phyloP scores from a whole-genome alignment of 208 protist species.

The Leishmania martiniquensis region DNA sequence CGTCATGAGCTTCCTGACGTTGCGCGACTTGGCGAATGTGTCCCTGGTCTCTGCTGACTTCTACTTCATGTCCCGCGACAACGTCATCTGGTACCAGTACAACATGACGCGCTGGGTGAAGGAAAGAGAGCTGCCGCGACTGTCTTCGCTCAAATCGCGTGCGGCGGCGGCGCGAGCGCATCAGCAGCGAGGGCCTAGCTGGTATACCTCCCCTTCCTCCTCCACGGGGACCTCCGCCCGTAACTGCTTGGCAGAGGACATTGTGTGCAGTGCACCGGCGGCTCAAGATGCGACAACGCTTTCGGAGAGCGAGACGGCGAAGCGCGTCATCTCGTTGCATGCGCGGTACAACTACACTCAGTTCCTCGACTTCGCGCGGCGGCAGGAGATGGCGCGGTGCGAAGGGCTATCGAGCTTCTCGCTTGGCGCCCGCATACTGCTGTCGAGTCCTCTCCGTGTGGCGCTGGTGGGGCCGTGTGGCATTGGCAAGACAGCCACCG shows the following conservation, averaged over 20 bases:
- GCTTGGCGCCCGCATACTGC: constrained; percentile 59
- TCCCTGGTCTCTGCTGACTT: constrained; percentile 81
- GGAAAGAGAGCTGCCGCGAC: constrained; percentile 47
- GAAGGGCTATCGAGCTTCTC: constrained; percentile 81
- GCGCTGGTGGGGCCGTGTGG: constrained; percentile 71
- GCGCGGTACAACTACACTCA: constrained; percentile 90
- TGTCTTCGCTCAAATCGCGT: constrained; percentile 26
- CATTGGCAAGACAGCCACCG: constrained; percentile 75
- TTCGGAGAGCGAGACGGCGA: constrained; percentile 64
- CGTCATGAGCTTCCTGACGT: constrained; percentile 68
- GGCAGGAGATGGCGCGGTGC: constrained; percentile 78
- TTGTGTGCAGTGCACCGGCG: constrained; percentile 18
- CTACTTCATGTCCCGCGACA: constrained; percentile 87
- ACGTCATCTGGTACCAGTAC: constrained; percentile 88
- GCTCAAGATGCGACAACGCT: constrained; percentile 53
- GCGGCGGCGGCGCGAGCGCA: constrained; percentile 11
- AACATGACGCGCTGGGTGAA: constrained; percentile 72
- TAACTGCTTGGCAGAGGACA: constrained; percentile 7
- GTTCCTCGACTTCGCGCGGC: constrained; percentile 83
- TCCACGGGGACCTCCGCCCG: neutral
- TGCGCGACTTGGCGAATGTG: constrained; percentile 55
- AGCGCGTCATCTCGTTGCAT: constrained; percentile 84
- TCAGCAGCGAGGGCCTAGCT: constrained; percentile 9
- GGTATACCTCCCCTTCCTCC: constrained; percentile 13
- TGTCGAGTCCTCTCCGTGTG: constrained; percentile 76